A percentile compares a stretch with the other conserved stretches of the same genome.
phyloP scores from a whole-genome alignment of 805 yeast species.

The Saturnispora zaruensis region DNA sequence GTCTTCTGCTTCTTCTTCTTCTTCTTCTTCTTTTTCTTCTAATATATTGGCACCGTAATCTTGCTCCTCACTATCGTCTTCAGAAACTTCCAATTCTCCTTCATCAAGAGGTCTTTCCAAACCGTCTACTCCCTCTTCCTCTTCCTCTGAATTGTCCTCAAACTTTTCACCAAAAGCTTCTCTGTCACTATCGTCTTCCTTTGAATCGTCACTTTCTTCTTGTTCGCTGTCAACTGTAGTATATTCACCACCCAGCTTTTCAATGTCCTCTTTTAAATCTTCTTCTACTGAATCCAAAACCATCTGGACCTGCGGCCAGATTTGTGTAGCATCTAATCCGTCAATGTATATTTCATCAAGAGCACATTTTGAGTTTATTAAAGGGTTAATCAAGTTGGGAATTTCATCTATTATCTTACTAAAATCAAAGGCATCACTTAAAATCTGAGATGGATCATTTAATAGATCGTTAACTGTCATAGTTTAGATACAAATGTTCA shows the following conservation, averaged over 20 bases:
- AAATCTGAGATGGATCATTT: slow-evolving; percentile 11
- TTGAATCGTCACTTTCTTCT: slow-evolving; percentile 24
- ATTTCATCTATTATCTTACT: slow-evolving; percentile 9
- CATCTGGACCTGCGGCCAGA: slow-evolving; percentile 88
- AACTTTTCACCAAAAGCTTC: slow-evolving; percentile 22
- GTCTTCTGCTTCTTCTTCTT: slow-evolving; percentile 32
- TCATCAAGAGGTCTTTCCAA: slow-evolving; percentile 24
- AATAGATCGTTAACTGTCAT: slow-evolving; percentile 7
- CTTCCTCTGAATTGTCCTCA: slow-evolving; percentile 24
- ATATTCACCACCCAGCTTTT: slow-evolving; percentile 21
- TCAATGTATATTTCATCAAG: slow-evolving; percentile 76
- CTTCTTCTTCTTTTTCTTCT: slow-evolving; percentile 16
- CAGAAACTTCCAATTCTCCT: no score
- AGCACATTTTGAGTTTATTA: slow-evolving; percentile 36
- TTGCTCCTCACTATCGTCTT: slow-evolving; percentile 22
- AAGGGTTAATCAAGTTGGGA: slow-evolving; percentile 13
- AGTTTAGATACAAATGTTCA: background rate
- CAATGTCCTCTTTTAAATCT: slow-evolving; percentile 46
- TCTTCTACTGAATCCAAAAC: slow-evolving; percentile 73
- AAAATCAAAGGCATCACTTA: slow-evolving; percentile 6
- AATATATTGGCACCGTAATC: slow-evolving; percentile 23
- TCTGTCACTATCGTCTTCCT: slow-evolving; percentile 22
- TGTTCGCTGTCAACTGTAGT: slow-evolving; percentile 18
- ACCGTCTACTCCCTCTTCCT: slow-evolving; percentile 22
- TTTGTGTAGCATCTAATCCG: slow-evolving; percentile 83